Conservation (phyloP, 2,329 filamentous ascomycete genomes). For the Verticillium tricorpus region DNA sequence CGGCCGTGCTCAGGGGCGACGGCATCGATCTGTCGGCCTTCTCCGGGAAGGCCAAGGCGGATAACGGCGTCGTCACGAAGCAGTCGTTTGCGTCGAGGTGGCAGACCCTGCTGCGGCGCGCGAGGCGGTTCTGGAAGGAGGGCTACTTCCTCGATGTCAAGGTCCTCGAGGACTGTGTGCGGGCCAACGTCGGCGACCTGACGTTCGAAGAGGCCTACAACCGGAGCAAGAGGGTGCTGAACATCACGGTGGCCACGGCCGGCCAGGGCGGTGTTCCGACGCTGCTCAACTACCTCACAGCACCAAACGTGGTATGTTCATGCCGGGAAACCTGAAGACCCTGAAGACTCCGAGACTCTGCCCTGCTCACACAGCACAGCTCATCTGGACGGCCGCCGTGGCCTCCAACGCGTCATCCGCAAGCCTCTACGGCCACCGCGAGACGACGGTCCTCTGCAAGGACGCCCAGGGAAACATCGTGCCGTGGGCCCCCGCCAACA, state of each 20-base stretch:
- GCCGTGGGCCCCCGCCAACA: slow-evolving; percentile 65
- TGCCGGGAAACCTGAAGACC: neutral
- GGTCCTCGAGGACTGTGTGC: slow-evolving; percentile 78
- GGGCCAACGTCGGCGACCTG: slow-evolving; percentile 79
- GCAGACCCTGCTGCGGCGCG: slow-evolving; percentile 61
- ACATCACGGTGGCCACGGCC: slow-evolving; percentile 82
- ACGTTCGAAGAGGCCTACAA: slow-evolving; percentile 93
- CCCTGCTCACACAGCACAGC: slow-evolving; percentile 31
- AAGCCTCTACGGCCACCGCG: slow-evolving; percentile 60
- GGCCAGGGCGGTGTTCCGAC: slow-evolving; percentile 73
- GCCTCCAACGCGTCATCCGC: slow-evolving; percentile 67
- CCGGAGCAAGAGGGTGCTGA: slow-evolving; percentile 79
- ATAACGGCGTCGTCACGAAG: slow-evolving; percentile 25
- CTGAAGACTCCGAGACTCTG: no score
- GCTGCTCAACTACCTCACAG: slow-evolving; percentile 86
- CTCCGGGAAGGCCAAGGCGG: slow-evolving; percentile 24
- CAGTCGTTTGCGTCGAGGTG: slow-evolving; percentile 38
- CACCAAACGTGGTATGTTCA: slow-evolving; percentile 78
- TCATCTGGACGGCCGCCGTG: slow-evolving; percentile 76
- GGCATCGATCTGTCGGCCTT: slow-evolving; percentile 83
- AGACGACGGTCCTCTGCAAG: slow-evolving; percentile 69
- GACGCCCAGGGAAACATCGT: slow-evolving; percentile 67
- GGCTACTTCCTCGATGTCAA: slow-evolving; percentile 81
- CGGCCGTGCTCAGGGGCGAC: slow-evolving; percentile 70
- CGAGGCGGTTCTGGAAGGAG: slow-evolving; percentile 65